Evolutionary conservation across 2,329 filamentous ascomycete species (phyloP).

Genomic region (Monilinia aucupariae): DNA sequence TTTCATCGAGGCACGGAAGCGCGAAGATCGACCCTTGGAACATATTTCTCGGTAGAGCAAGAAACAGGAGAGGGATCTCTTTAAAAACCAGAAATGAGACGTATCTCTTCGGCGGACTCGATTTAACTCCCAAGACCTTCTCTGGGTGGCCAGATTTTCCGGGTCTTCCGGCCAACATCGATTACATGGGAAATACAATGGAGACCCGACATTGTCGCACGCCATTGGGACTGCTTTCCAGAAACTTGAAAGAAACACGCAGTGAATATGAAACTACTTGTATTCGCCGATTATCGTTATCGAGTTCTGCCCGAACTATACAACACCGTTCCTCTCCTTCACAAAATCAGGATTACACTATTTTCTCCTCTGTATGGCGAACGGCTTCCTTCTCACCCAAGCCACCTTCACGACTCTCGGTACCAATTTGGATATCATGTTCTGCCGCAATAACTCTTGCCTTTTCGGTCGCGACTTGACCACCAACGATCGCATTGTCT

Average conservation of each 20-base stretch:
- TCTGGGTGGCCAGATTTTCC: background rate
- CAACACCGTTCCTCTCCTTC: background rate
- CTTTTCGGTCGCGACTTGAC: slow-evolving; percentile 18
- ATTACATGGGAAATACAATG: background rate
- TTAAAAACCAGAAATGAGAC: background rate
- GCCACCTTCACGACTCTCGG: slow-evolving; percentile 1
- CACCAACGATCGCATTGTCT: slow-evolving; percentile 35
- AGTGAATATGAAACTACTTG: background rate
- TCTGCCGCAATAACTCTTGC: slow-evolving; percentile 13
- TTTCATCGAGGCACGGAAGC: slow-evolving; percentile 9
- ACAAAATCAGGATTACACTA: background rate
- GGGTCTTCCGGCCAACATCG: background rate
- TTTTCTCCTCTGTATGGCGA: slow-evolving; percentile 9
- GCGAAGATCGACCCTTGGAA: background rate
- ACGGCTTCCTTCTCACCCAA: slow-evolving; percentile 11
- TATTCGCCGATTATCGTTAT: background rate
- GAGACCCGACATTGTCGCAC: background rate
- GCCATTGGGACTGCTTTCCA: background rate
- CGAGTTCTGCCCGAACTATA: background rate
- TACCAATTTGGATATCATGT: slow-evolving; percentile 11
- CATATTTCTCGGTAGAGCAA: background rate
- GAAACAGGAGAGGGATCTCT: background rate
- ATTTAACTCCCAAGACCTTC: background rate
- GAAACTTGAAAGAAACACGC: background rate
- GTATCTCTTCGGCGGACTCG: background rate